phyloP scores from a whole-genome alignment of 73 alveolate genomes.

The Uronychia binucleata region DNA sequence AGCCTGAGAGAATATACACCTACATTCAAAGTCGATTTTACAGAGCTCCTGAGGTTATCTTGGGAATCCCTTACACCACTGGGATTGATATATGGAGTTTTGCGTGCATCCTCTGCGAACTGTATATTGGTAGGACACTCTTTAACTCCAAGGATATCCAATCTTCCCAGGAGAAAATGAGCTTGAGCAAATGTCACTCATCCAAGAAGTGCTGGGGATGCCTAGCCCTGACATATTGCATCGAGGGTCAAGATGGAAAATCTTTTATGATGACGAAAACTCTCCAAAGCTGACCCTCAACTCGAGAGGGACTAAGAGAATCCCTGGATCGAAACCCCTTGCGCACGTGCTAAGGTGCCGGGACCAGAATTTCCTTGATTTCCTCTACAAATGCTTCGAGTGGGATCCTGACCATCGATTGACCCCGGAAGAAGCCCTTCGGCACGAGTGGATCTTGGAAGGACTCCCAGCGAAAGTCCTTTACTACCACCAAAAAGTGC shows the following conservation, averaged over 20 bases:
- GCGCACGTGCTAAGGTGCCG: slow-evolving; percentile 40
- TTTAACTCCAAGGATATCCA: too few species aligned
- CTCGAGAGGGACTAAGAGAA: slow-evolving; percentile 79
- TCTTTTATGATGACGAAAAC: slow-evolving; percentile 21
- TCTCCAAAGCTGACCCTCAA: slow-evolving; percentile 65
- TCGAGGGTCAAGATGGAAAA: slow-evolving; percentile 38
- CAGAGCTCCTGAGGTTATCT: slow-evolving; percentile 69
- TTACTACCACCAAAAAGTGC: slow-evolving; percentile 29
- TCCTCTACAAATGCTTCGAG: slow-evolving; percentile 51
- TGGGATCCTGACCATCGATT: slow-evolving; percentile 94
- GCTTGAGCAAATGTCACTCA: slow-evolving; percentile 74
- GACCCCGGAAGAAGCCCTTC: slow-evolving; percentile 89
- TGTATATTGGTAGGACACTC: slow-evolving; percentile 76
- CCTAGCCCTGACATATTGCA: slow-evolving; percentile 52
- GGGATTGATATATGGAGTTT: slow-evolving; percentile 88
- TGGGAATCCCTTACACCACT: slow-evolving; percentile 66
- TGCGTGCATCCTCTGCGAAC: slow-evolving; percentile 86
- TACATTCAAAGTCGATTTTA: slow-evolving; percentile 61
- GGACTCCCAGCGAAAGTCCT: slow-evolving; percentile 26
- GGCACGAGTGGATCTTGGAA: slow-evolving; percentile 87
- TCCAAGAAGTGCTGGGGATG: slow-evolving; percentile 75
- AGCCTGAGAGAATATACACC: slow-evolving; percentile 56
- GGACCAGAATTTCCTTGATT: slow-evolving; percentile 54
- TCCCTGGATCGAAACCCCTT: slow-evolving; percentile 67
- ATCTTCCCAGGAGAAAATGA: slow-evolving; percentile 91